phyloP scores from a whole-genome alignment of 225 moss, liverwort and hornwort genomes.

The Neckera pumila region DNA sequence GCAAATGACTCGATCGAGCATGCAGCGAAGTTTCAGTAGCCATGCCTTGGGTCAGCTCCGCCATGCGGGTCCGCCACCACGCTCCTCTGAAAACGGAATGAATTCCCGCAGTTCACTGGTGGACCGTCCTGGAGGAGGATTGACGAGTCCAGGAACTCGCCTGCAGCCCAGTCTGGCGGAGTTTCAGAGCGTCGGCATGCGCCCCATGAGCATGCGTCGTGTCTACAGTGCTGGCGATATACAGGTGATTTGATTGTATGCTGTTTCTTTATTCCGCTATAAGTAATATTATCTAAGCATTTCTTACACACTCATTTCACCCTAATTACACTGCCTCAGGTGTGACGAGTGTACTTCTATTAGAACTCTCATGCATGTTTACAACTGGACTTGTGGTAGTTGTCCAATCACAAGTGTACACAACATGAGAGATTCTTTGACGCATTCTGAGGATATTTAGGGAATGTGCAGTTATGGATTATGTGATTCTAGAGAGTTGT shows the following conservation, averaged over 20 bases:
- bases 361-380: background rate
- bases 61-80: conserved; percentile 5
- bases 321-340: background rate
- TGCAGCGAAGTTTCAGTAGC: conserved; percentile 50
- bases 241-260: background rate
- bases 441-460: background rate
- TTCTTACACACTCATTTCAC: background rate
- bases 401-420: background rate
- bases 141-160: conserved; percentile 33
- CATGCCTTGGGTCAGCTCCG: conserved; percentile 46
- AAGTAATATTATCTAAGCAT: background rate
- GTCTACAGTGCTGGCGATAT: conserved; percentile 59
- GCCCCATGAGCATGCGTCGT: conserved; percentile 45
- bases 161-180: conserved; percentile 32
- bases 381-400: background rate
- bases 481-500: background rate
- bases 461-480: background rate
- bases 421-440: background rate
- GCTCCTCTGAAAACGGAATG: conserved; percentile 5
- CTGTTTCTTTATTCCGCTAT: background rate
- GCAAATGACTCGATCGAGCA: conserved; percentile 34
- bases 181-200: conserved; percentile 27
- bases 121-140: conserved; percentile 11
- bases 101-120: conserved; percentile 1
- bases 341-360: background rate